These are phyloP conservation scores for Phylloboletellus chloephorus DNA, from an alignment of 1,284 basidiomycete species.

Conservation along the genomic window DNA sequence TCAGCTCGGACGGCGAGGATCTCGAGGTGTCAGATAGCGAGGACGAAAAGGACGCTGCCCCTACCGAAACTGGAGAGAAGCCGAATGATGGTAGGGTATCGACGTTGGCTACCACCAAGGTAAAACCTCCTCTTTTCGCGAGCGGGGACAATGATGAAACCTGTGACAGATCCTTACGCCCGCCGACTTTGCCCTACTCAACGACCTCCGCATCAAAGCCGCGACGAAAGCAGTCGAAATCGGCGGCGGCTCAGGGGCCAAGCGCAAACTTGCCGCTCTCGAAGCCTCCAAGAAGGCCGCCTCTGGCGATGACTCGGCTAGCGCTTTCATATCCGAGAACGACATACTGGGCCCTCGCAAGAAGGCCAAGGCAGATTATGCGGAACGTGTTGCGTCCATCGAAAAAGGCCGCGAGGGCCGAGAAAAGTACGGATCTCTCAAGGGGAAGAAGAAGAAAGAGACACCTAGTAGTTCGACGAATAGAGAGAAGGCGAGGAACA, in stretches of 20 bases:
- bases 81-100: constrained; percentile 34
- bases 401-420: constrained; percentile 92
- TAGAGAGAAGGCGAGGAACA: constrained; percentile 84
- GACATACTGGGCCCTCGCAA: constrained; percentile 94
- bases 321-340: constrained; percentile 79
- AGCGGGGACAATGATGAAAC: background rate
- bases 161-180: constrained; percentile 84
- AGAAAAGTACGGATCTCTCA: constrained; percentile 88
- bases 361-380: constrained; percentile 91
- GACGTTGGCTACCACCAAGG: constrained; percentile 76
- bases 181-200: constrained; percentile 92
- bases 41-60: constrained; percentile 54
- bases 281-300: constrained; percentile 62
- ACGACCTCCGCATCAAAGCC: constrained; percentile 82
- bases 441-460: constrained; percentile 85
- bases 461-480: constrained; percentile 81
- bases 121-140: constrained; percentile 19
- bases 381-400: constrained; percentile 89
- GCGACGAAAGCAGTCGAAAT: constrained; percentile 70
- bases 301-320: constrained; percentile 41
- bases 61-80: constrained; percentile 33
- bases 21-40: constrained; percentile 84
- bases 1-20: constrained; percentile 67
- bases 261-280: constrained; percentile 80
- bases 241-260: constrained; percentile 72